Percentiles rank a stretch among this genome's conserved stretches.
Conservation (phyloP, 768 basidiomycete genomes). For the Obba rivulosa region DNA sequence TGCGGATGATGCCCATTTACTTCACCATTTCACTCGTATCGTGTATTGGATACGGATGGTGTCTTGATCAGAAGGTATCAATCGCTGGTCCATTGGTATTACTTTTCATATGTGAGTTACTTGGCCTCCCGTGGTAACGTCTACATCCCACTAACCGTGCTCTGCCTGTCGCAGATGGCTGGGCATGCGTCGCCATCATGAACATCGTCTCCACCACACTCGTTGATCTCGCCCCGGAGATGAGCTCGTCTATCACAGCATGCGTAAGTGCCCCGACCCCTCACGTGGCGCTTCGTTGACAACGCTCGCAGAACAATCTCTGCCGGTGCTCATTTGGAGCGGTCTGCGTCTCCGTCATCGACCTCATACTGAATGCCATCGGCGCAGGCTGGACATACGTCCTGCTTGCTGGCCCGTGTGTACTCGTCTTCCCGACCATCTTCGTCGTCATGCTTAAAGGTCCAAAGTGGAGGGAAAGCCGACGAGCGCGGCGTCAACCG, state of each 20-base stretch:
- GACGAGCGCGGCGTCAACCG: constrained; percentile 2
- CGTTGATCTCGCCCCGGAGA: constrained; percentile 57
- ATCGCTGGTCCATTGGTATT: constrained; percentile 54
- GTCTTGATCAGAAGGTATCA: constrained; percentile 40
- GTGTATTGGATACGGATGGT: constrained; percentile 59
- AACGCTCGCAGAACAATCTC: constrained; percentile 53
- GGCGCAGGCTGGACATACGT: constrained; percentile 68
- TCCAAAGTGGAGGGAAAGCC: constrained; percentile 40
- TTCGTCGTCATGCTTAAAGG: constrained; percentile 49
- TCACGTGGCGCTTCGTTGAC: too few species aligned
- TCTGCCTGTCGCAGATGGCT: constrained; percentile 45
- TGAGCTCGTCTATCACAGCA: constrained; percentile 65
- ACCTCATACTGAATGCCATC: constrained; percentile 52
- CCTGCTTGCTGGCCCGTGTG: constrained; percentile 46
- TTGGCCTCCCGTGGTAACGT: constrained; percentile 1
- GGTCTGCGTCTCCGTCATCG: constrained; percentile 54
- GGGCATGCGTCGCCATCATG: constrained; percentile 40
- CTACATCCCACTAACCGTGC: background rate
- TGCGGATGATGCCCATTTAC: constrained; percentile 41
- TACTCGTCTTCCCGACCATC: constrained; percentile 43
- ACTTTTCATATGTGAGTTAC: constrained; percentile 31
- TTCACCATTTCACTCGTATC: constrained; percentile 33
- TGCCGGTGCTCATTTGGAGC: constrained; percentile 63
- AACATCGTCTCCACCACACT: constrained; percentile 57
- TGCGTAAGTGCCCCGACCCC: constrained; percentile 43